These are phyloP conservation scores for Canna indica DNA, from an alignment of 176 grass and related monocot genomes.

Conservation along the genomic window DNA sequence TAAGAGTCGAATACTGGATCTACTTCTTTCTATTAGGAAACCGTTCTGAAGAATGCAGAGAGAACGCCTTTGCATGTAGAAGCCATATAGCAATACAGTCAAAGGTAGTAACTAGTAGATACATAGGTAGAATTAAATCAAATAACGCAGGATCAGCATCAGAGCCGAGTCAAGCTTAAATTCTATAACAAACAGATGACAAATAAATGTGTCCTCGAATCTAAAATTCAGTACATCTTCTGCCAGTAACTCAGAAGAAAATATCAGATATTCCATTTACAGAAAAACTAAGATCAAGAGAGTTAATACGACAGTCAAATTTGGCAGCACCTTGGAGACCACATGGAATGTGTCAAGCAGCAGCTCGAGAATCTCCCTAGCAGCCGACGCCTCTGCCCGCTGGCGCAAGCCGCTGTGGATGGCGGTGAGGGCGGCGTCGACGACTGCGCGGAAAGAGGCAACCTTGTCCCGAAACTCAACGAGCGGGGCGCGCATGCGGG, in stretches of 20 bases:
- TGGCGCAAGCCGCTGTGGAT: constrained; percentile 59
- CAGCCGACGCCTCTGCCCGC: constrained; percentile 39
- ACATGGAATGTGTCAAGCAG: constrained; percentile 96
- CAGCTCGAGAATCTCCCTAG: constrained; percentile 77
- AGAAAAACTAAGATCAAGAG: background rate
- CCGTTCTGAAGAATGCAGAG: background rate
- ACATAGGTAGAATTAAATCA: background rate
- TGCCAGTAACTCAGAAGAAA: background rate
- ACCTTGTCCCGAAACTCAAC: constrained; percentile 80
- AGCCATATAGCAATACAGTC: background rate
- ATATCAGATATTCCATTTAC: background rate
- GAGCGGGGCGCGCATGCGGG: constrained; percentile 57
- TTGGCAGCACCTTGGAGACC: constrained; percentile 68
- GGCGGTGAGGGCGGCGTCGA: constrained; percentile 31
- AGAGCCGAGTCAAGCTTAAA: background rate
- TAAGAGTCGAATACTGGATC: background rate
- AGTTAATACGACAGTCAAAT: background rate
- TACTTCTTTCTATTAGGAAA: background rate
- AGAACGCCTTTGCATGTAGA: background rate
- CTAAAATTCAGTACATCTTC: background rate
- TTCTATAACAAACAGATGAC: background rate
- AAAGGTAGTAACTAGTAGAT: too few species aligned
- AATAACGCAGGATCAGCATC: background rate
- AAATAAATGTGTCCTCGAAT: background rate
- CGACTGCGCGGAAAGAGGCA: constrained; percentile 36